Evolutionary conservation across 1,284 basidiomycete genomes (phyloP).

Genomic region (Thelephora terrestris): DNA sequence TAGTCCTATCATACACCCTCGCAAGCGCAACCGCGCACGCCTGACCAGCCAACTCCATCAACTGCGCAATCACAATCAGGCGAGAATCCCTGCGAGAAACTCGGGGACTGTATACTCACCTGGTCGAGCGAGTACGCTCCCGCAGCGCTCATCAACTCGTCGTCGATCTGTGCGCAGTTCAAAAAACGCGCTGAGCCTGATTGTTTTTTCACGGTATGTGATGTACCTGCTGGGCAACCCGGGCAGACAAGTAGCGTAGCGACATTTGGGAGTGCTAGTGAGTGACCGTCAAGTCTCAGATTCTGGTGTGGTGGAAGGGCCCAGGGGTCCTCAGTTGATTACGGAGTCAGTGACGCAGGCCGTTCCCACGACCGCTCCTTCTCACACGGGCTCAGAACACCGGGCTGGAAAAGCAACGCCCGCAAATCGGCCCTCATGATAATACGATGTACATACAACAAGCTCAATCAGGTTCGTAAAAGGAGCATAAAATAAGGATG

Average conservation of each 20-base stretch:
- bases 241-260: constrained; percentile 68
- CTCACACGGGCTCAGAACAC: not conserved
- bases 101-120: constrained; percentile 33
- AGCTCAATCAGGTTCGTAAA: not conserved
- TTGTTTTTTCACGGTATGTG: not conserved
- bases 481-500: not conserved
- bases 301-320: too few relatives aligned
- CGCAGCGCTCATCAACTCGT: constrained; percentile 76
- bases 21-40: constrained; percentile 88
- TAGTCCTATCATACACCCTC: constrained; percentile 59
- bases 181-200: constrained; percentile 3
- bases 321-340: too few relatives aligned
- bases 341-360: not conserved
- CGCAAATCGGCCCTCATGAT: not conserved
- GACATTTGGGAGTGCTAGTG: too few relatives aligned
- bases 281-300: constrained; percentile 2
- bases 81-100: too few relatives aligned
- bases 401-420: not conserved
- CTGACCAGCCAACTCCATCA: constrained; percentile 98
- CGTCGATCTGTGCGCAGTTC: constrained; percentile 60
- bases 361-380: not conserved
- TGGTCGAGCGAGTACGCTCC: constrained; percentile 91
- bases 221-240: constrained; percentile 71
- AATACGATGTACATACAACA: not conserved
- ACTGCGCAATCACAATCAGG: constrained; percentile 32